Evolutionary conservation across 2,329 filamentous ascomycete species (phyloP).

Genomic region (Monilinia fructicola): DNA sequence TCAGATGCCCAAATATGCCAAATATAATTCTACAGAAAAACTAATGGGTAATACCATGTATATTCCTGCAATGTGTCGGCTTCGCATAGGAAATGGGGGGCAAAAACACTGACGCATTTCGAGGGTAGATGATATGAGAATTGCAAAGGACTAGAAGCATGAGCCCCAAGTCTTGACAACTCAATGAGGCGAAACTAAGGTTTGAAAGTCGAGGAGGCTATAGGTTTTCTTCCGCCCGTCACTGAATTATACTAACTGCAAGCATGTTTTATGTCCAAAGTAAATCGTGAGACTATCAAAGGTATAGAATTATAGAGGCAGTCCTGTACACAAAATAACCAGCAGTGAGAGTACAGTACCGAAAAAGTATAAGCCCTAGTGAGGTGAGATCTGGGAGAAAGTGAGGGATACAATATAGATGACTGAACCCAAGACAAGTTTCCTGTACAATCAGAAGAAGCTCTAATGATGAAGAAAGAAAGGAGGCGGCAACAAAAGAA

Average conservation of each 20-base stretch:
- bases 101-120: background rate
- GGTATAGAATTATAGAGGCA: background rate
- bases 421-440: background rate
- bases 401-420: background rate
- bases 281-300: background rate
- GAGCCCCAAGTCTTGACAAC: background rate
- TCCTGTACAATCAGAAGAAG: background rate
- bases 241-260: background rate
- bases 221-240: background rate
- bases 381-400: background rate
- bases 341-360: background rate
- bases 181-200: background rate
- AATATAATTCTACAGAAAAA: background rate
- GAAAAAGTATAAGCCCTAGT: background rate
- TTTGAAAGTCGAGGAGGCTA: background rate
- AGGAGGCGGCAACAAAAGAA: background rate
- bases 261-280: background rate
- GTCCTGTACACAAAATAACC: background rate
- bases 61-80: background rate
- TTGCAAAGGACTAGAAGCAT: background rate
- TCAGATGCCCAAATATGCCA: background rate
- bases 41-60: background rate
- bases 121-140: background rate
- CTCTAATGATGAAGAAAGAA: background rate
- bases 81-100: background rate